phyloP scores from a whole-genome alignment of 2,329 filamentous ascomycete genomes.

The Curvularia lunata region DNA sequence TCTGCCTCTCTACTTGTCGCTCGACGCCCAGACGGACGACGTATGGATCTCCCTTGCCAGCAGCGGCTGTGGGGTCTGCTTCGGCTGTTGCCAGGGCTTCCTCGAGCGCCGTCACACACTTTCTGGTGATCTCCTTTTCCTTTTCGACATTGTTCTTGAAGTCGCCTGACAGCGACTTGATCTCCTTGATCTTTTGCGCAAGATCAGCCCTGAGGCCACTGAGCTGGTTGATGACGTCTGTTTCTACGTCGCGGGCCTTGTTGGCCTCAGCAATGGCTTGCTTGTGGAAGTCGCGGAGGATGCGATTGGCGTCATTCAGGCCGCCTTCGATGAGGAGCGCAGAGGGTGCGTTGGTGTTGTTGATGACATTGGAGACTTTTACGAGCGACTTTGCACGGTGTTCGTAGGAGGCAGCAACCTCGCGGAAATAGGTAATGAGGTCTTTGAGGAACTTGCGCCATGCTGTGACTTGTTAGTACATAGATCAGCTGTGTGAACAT shows the following conservation, averaged over 20 bases:
- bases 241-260: conserved; percentile 89
- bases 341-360: conserved; percentile 76
- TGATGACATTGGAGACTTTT: conserved; percentile 83
- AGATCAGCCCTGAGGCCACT: conserved; percentile 86
- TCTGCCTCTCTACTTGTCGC: conserved; percentile 86
- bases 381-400: conserved; percentile 79
- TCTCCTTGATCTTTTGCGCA: conserved; percentile 97
- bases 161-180: conserved; percentile 89
- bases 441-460: conserved; percentile 97
- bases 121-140: conserved; percentile 85
- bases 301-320: conserved; percentile 83
- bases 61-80: conserved; percentile 73
- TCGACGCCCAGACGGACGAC: conserved; percentile 85
- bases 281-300: conserved; percentile 83
- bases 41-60: conserved; percentile 91
- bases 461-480: conserved; percentile 60
- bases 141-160: conserved; percentile 98
- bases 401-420: conserved; percentile 90
- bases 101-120: conserved; percentile 78
- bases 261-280: conserved; percentile 78
- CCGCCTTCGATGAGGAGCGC: conserved; percentile 81
- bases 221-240: conserved; percentile 86
- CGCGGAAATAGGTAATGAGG: conserved; percentile 89
- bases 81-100: conserved; percentile 82
- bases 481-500: neutral